phyloP scores from a whole-genome alignment of 192 early-diverging fungal genomes.

The Dissophora ornata region DNA sequence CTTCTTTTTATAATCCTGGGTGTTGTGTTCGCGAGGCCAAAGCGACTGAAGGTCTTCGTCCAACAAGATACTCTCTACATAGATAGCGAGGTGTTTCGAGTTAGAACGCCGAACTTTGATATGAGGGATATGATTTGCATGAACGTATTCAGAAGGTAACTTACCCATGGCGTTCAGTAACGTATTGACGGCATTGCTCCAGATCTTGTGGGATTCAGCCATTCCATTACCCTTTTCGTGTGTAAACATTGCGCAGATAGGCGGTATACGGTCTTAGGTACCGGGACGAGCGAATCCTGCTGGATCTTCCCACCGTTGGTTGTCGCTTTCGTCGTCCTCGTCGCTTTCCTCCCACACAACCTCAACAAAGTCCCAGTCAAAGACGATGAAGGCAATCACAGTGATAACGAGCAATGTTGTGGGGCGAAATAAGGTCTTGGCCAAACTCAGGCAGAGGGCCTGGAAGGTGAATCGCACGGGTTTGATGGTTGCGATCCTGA shows the following conservation, averaged over 20 bases:
- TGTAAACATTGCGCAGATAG: no score
- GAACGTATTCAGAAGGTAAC: background rate
- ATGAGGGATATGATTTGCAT: no score
- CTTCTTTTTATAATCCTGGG: conserved; percentile 39
- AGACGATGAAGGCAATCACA: conserved; percentile 29
- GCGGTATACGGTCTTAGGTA: background rate
- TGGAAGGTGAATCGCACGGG: conserved; percentile 41
- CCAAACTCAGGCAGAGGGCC: conserved; percentile 21
- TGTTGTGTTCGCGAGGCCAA: conserved; percentile 37
- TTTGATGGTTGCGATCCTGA: conserved; percentile 12
- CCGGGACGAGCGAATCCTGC: conserved; percentile 4
- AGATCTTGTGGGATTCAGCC: conserved; percentile 27
- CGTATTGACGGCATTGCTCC: conserved; percentile 51
- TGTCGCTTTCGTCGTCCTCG: conserved; percentile 20
- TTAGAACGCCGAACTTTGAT: no score
- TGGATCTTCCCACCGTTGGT: conserved; percentile 22
- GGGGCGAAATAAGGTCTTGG: conserved; percentile 31
- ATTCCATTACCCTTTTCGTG: background rate
- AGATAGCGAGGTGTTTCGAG: background rate
- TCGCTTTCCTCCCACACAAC: conserved; percentile 44
- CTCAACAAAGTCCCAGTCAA: conserved; percentile 44
- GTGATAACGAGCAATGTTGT: conserved; percentile 24
- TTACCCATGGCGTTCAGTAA: conserved; percentile 49
- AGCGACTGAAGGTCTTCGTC: conserved; percentile 47
- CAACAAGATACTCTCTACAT: conserved; percentile 43